phyloP scores from a whole-genome alignment of 164 flowering plant genomes.

The Macadamia tetraphylla region DNA sequence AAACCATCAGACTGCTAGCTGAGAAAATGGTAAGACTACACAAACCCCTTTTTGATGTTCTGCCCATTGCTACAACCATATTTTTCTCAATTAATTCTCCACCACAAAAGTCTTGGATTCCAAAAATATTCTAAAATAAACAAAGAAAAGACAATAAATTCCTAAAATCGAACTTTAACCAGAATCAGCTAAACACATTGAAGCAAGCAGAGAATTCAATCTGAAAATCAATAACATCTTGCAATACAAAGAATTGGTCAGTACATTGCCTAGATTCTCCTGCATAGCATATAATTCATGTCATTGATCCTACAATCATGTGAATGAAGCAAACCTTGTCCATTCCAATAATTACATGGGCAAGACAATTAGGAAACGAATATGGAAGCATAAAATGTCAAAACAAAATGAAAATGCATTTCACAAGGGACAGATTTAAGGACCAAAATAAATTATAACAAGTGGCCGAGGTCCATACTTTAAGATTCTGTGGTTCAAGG shows the following conservation, averaged over 20 bases:
- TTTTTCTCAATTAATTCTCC: no score
- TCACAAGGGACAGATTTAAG: not conserved
- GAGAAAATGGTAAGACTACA: no score
- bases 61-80: no score
- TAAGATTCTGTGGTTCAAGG: constrained; percentile 94
- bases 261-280: not conserved
- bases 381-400: not conserved
- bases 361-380: not conserved
- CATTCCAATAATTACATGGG: not conserved
- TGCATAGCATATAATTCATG: not conserved
- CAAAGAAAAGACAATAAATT: no score
- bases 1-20: no score
- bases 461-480: constrained; percentile 40
- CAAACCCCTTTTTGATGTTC: no score
- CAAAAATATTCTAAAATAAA: no score
- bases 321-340: not conserved
- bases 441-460: not conserved
- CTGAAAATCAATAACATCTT: not conserved
- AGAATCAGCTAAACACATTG: no score
- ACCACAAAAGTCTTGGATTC: no score
- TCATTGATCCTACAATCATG: not conserved
- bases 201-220: not conserved
- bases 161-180: no score
- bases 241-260: not conserved
- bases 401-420: not conserved